phyloP scores from a whole-genome alignment of 2,329 filamentous ascomycete genomes.

The Amphichorda felina region DNA sequence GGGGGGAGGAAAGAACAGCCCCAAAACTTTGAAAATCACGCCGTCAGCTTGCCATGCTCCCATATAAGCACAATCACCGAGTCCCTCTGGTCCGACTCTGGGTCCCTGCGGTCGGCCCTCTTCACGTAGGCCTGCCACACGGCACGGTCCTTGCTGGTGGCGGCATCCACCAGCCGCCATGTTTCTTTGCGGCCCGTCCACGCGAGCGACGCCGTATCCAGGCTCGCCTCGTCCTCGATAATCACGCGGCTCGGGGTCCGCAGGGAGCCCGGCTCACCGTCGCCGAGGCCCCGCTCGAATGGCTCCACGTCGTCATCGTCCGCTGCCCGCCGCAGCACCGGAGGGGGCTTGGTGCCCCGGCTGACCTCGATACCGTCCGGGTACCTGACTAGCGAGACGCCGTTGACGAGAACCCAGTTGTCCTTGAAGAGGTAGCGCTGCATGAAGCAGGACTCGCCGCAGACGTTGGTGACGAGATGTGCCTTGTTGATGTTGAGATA shows the following conservation, averaged over 20 bases:
- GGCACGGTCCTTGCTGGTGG: conserved; percentile 18
- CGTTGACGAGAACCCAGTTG: conserved; percentile 35
- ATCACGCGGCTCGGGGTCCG: conserved; percentile 15
- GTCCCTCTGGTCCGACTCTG: conserved; percentile 10
- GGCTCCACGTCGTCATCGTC: conserved; percentile 1
- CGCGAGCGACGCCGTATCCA: conserved; percentile 15
- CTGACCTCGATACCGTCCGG: conserved; percentile 18
- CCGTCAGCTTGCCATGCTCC: conserved; percentile 12
- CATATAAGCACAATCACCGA: conserved; percentile 29
- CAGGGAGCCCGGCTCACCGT: conserved; percentile 1
- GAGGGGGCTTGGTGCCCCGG: conserved; percentile 3
- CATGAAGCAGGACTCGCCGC: conserved; percentile 33
- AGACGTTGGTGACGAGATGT: conserved; percentile 27
- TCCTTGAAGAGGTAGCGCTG: conserved; percentile 32
- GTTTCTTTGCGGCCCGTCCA: conserved; percentile 23
- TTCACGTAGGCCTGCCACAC: conserved; percentile 36
- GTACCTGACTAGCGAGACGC: conserved; percentile 30
- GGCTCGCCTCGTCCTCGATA: conserved; percentile 14
- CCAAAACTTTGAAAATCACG: neutral
- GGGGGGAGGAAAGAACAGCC: neutral
- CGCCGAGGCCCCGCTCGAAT: too few species aligned
- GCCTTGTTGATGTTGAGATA: conserved; percentile 25
- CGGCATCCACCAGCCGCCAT: conserved; percentile 29
- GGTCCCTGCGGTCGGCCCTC: conserved; percentile 9
- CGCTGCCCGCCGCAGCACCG: conserved; percentile 1